Percentiles rank a stretch among this genome's conserved stretches.
These are phyloP conservation scores for Debaryomycetaceae sp. DNA, from an alignment of 1,139 yeast species.

Conservation along the genomic window DNA sequence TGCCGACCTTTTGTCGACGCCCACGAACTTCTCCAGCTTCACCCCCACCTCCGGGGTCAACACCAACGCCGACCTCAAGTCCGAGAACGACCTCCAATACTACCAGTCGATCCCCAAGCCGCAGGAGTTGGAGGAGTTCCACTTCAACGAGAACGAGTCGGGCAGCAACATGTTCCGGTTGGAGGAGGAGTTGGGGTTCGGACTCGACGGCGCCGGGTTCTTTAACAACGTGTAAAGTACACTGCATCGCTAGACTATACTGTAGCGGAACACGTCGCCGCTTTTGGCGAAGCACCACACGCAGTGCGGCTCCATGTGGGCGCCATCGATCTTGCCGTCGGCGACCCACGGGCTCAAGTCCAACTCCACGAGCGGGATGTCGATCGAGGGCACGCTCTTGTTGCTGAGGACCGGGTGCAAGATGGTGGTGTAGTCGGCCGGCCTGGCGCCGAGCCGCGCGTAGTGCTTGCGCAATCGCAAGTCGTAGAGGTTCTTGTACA, in stretches of 20 bases:
- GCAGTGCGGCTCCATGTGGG: slow-evolving; percentile 31
- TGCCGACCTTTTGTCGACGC: slow-evolving; percentile 9
- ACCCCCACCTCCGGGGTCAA: slow-evolving; percentile 27
- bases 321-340: slow-evolving; percentile 44
- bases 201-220: slow-evolving; percentile 37
- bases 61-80: slow-evolving; percentile 23
- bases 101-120: slow-evolving; percentile 44
- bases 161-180: slow-evolving; percentile 27
- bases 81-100: slow-evolving; percentile 23
- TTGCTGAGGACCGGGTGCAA: slow-evolving; percentile 39
- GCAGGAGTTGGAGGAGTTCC: slow-evolving; percentile 42
- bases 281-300: slow-evolving; percentile 51
- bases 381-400: slow-evolving; percentile 38
- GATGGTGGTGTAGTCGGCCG: slow-evolving; percentile 17
- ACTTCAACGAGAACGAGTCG: slow-evolving; percentile 17
- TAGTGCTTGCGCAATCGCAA: slow-evolving; percentile 30
- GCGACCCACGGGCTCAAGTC: slow-evolving; percentile 30
- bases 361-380: slow-evolving; percentile 30
- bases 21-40: slow-evolving; percentile 12
- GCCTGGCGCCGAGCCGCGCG: slow-evolving; percentile 11
- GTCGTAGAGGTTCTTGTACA: slow-evolving; percentile 35
- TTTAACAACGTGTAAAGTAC: slow-evolving; percentile 15
- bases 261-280: slow-evolving; percentile 46
- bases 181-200: slow-evolving; percentile 46
- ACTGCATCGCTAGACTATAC: slow-evolving; percentile 10